These are phyloP conservation scores for Erodium chrysanthum DNA, from an alignment of 441 rosid species.

Conservation along the genomic window DNA sequence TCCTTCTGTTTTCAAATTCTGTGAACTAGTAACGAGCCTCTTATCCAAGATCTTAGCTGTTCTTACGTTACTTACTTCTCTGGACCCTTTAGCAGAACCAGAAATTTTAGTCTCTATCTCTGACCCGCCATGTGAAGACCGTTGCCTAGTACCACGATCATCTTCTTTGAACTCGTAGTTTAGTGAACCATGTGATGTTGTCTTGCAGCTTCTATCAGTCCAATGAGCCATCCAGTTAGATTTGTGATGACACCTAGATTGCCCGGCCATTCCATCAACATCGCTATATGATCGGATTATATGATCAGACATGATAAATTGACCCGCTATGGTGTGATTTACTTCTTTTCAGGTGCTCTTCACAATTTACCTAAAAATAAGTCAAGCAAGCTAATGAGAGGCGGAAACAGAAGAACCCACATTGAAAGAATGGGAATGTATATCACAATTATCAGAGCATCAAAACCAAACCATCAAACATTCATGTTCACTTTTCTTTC, in stretches of 20 bases:
- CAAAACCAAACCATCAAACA: not conserved
- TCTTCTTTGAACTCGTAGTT: slow-evolving; percentile 16
- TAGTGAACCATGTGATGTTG: slow-evolving; percentile 15
- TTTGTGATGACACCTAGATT: slow-evolving; percentile 13
- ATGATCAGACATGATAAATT: slow-evolving; percentile 33
- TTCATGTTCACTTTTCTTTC: not conserved
- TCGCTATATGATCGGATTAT: slow-evolving; percentile 19
- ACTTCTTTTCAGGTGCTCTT: not conserved
- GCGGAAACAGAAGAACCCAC: not conserved
- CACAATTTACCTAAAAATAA: not conserved
- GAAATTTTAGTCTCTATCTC: slow-evolving; percentile 19
- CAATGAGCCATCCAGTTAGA: slow-evolving; percentile 18
- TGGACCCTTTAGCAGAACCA: too few species aligned
- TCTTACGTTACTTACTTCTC: too few species aligned
- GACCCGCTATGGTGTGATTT: not conserved
- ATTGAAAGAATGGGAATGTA: not conserved
- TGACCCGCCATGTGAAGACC: not conserved
- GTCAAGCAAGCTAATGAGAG: not conserved
- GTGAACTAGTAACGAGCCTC: slow-evolving; percentile 19
- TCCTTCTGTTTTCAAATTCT: slow-evolving; percentile 20
- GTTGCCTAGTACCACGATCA: slow-evolving; percentile 12
- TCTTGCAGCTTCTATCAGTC: slow-evolving; percentile 25
- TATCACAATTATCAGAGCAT: not conserved
- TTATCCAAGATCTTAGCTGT: not conserved
- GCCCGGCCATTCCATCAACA: slow-evolving; percentile 18